Percentiles rank a stretch among this genome's conserved stretches.
These are phyloP conservation scores for Septoria linicola DNA, from an alignment of 2,329 filamentous ascomycete genomes.

Conservation along the genomic window DNA sequence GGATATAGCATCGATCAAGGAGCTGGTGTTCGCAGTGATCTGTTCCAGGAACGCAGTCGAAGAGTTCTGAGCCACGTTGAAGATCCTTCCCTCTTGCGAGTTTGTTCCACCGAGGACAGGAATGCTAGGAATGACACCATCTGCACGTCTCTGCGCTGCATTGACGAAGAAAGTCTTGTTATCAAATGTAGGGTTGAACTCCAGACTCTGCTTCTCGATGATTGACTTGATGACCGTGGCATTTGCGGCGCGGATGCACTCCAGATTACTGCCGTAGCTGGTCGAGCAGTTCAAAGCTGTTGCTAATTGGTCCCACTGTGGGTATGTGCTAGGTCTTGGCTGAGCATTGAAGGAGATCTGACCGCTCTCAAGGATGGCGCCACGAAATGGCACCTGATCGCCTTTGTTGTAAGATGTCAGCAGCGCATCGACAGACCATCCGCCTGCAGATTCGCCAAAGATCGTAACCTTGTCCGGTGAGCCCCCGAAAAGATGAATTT, in stretches of 20 bases:
- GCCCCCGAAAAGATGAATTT: conserved; percentile 40
- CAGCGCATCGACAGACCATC: conserved; percentile 36
- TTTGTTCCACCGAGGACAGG: conserved; percentile 40
- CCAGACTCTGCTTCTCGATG: conserved; percentile 34
- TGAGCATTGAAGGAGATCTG: conserved; percentile 32
- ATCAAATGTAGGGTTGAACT: conserved; percentile 37
- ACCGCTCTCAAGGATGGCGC: conserved; percentile 37
- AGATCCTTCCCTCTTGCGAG: conserved; percentile 40
- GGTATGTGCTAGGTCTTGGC: conserved; percentile 20
- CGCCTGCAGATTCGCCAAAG: conserved; percentile 40
- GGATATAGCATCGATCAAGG: conserved; percentile 28
- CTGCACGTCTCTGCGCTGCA: conserved; percentile 30
- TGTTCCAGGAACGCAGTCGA: conserved; percentile 25
- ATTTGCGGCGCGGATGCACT: conserved; percentile 35
- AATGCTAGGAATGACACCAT: conserved; percentile 37
- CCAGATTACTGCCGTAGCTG: conserved; percentile 29
- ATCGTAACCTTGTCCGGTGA: conserved; percentile 40
- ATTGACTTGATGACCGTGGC: conserved; percentile 35
- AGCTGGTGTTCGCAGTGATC: conserved; percentile 24
- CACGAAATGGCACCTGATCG: conserved; percentile 37
- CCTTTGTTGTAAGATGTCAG: conserved; percentile 34
- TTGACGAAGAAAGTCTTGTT: conserved; percentile 36
- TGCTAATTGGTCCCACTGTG: conserved; percentile 32
- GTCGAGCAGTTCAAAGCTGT: conserved; percentile 33
- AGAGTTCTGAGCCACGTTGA: conserved; percentile 33